Evolutionary conservation across 495 filamentous ascomycete genomes (phyloP).

Genomic region (Hypoxylon perforatum): DNA sequence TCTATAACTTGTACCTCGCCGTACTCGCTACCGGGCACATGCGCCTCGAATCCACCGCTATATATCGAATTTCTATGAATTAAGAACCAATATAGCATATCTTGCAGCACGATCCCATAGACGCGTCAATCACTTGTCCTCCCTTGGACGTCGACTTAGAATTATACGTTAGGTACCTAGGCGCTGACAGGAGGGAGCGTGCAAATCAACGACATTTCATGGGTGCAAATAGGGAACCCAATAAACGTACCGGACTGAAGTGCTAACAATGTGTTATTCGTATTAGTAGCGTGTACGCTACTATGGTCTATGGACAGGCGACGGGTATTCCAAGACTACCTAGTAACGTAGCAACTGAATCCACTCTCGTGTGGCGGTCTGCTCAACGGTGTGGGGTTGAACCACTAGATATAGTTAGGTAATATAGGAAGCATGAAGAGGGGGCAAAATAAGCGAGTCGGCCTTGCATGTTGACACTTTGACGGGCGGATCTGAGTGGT

Average conservation of each 20-base stretch:
- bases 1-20: conserved; percentile 4
- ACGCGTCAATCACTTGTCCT: too few relatives aligned
- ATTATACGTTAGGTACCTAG: too few relatives aligned
- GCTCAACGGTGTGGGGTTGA: conserved; percentile 10
- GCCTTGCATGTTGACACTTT: conserved; percentile 15
- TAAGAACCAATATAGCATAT: too few relatives aligned
- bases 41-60: conserved; percentile 6
- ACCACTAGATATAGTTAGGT: conserved; percentile 20
- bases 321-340: conserved; percentile 19
- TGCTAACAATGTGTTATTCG: too few relatives aligned
- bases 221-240: too few relatives aligned
- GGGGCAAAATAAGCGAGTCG: conserved; percentile 30
- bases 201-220: too few relatives aligned
- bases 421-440: conserved; percentile 4
- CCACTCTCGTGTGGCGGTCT: conserved; percentile 11
- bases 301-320: conserved; percentile 10
- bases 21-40: background rate
- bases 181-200: too few relatives aligned
- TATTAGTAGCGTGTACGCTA: too few relatives aligned
- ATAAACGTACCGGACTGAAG: too few relatives aligned
- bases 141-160: too few relatives aligned
- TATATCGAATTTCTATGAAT: background rate
- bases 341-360: conserved; percentile 24
- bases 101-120: too few relatives aligned
- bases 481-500: conserved; percentile 22